Evolutionary conservation across 2,329 filamentous ascomycete species (phyloP).

Genomic region (Fusarium tjaetaba): DNA sequence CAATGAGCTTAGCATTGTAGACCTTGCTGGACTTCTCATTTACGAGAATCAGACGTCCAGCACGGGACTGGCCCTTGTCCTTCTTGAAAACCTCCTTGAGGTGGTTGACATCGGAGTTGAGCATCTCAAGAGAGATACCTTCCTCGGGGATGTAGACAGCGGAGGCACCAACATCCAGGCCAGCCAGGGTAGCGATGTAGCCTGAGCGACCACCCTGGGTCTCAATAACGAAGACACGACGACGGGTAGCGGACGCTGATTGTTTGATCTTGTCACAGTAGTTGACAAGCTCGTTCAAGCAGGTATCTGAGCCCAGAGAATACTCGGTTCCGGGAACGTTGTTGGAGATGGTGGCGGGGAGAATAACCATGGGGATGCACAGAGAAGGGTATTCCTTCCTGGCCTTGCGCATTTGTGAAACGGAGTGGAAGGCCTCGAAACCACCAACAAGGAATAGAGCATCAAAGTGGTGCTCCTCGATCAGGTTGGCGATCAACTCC

Average conservation of each 20-base stretch:
- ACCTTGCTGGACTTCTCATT: constrained; percentile 94
- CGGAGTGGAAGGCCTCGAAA: constrained; percentile 94
- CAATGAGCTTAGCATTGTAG: constrained; percentile 92
- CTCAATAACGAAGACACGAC: constrained; percentile 96
- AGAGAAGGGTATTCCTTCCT: constrained; percentile 82
- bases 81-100: constrained; percentile 85
- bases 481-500: constrained; percentile 81
- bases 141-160: constrained; percentile 98
- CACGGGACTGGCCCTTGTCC: constrained; percentile 88
- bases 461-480: constrained; percentile 89
- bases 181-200: constrained; percentile 91
- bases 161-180: constrained; percentile 88
- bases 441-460: constrained; percentile 92
- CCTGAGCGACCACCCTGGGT: constrained; percentile 95
- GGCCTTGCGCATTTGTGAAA: constrained; percentile 86
- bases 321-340: constrained; percentile 98
- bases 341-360: constrained; percentile 98
- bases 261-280: constrained; percentile 99
- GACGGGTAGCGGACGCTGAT: constrained; percentile 90
- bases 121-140: constrained; percentile 92
- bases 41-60: constrained; percentile 93
- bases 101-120: constrained; percentile 88
- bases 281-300: constrained; percentile 90
- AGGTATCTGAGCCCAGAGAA: constrained; percentile 95
- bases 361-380: constrained; percentile 89